Evolutionary conservation across 208 protist species (phyloP), one percentile per base, ranked within the genome.

Genomic region (Sergeia podlipaevii): DNA sequence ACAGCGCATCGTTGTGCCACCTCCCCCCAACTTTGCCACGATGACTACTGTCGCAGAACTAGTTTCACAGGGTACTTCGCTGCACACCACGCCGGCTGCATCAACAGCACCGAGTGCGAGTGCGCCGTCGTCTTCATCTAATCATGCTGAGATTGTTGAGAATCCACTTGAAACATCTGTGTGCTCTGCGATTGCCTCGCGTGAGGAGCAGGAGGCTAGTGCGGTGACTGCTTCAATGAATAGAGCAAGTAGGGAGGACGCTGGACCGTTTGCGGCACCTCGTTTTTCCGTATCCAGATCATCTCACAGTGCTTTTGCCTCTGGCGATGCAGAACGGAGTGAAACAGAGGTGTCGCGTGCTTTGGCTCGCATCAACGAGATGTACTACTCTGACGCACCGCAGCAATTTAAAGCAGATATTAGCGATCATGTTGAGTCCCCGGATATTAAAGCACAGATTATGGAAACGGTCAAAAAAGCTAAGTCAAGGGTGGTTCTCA

Each of bases 1-100:
- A 11, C 74, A 85, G 44, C 72, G 77, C 23, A 29, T 86, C 8
- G 69, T 81, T 23, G 45, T 90, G 3, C 82, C 82, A 0, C 50
- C 65, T 13, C 49, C 54, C 10, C 58, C 51, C 2, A 10, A 17
- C 3, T 4, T 48, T 2, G n/a, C 3, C 5, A 2, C 27, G 4
- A 26, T 42, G 48, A 27, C 48, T 4, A 36, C 43, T 15, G 48
- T 32, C 4, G 20, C 48, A 13, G n/a, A 43, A 3, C 11, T 41
- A n/a, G n/a, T n/a, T n/a, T n/a, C n/a, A n/a, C n/a, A n/a, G n/a
- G n/a, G n/a, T n/a, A n/a, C n/a, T n/a, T n/a, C n/a, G n/a, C n/a
- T n/a, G n/a, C n/a, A n/a, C n/a, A n/a, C n/a, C n/a, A n/a, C n/a
- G n/a, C n/a, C n/a, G n/a, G n/a, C n/a, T n/a, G n/a, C n/a, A n/a